Evolutionary conservation across 225 moss, liverwort and hornwort genomes (phyloP).

Genomic region (Rhytidiadelphus loreus): DNA sequence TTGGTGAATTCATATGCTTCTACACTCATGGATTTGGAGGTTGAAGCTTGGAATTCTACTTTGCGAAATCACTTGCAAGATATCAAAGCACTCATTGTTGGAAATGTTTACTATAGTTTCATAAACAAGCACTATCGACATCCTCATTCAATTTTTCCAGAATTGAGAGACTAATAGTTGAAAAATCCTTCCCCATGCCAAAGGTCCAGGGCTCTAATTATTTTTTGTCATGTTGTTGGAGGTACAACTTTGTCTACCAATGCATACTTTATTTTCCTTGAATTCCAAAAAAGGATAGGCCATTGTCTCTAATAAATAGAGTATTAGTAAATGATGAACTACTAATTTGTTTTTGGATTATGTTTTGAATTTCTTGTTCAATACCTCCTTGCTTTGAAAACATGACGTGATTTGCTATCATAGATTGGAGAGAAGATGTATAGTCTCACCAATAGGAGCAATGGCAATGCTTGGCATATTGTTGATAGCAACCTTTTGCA

Average conservation of each 20-base stretch:
- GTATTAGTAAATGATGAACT: not conserved
- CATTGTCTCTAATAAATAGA: not conserved
- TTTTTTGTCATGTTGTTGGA: too few species aligned
- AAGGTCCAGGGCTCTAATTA: not conserved
- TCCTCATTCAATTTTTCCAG: rapidly evolving
- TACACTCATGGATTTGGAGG: not conserved
- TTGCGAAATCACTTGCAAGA: not conserved
- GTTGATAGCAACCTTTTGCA: too few species aligned
- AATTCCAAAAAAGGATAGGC: not conserved
- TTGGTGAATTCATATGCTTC: not conserved
- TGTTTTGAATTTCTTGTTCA: not conserved
- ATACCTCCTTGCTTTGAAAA: not conserved
- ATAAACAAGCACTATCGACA: rapidly evolving
- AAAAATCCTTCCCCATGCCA: not conserved
- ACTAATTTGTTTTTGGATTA: not conserved
- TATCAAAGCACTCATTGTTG: not conserved
- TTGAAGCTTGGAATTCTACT: not conserved
- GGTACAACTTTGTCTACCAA: too few species aligned
- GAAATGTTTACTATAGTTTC: not conserved
- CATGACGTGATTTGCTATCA: not conserved
- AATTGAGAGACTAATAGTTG: not conserved
- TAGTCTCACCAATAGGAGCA: too few species aligned
- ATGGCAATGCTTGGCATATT: too few species aligned
- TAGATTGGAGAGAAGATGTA: not conserved
- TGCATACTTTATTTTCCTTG: not conserved